These are phyloP conservation scores for Pelargonium nanum DNA, from an alignment of 345 rosid genomes.

Conservation along the genomic window DNA sequence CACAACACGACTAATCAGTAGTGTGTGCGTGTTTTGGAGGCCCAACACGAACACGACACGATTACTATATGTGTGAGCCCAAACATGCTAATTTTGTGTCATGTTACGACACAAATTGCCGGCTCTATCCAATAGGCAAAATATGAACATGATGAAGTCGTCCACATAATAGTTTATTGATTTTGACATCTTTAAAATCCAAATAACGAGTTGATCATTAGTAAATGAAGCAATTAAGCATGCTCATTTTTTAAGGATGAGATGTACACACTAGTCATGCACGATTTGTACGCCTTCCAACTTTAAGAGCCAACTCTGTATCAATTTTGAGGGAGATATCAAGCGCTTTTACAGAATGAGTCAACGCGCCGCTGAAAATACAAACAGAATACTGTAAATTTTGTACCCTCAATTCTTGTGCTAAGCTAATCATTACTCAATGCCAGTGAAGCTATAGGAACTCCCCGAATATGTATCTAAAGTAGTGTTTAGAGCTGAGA, in stretches of 20 bases:
- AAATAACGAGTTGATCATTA: background rate
- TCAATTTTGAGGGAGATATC: conserved; percentile 92
- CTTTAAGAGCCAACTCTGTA: conserved; percentile 75
- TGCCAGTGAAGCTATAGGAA: background rate
- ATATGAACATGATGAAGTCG: too few species aligned
- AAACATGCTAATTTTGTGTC: too few species aligned
- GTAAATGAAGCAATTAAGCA: background rate
- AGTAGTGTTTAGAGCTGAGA: too few species aligned
- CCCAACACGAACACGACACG: too few species aligned
- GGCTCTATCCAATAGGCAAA: too few species aligned
- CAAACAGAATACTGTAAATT: background rate
- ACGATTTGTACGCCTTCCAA: conserved; percentile 85
- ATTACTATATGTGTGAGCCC: too few species aligned
- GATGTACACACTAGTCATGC: conserved; percentile 27
- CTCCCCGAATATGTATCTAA: too few species aligned
- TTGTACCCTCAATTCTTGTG: background rate
- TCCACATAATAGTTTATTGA: too few species aligned
- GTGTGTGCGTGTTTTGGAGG: too few species aligned
- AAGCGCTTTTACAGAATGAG: conserved; percentile 87
- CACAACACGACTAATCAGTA: too few species aligned
- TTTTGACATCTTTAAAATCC: too few species aligned
- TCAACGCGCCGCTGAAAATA: conserved; percentile 71
- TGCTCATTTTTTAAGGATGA: background rate
- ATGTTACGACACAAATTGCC: too few species aligned
- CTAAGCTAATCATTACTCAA: background rate